These are phyloP conservation scores for Prinsepia uniflora DNA, from an alignment of 306 rosid genomes.

Conservation along the genomic window DNA sequence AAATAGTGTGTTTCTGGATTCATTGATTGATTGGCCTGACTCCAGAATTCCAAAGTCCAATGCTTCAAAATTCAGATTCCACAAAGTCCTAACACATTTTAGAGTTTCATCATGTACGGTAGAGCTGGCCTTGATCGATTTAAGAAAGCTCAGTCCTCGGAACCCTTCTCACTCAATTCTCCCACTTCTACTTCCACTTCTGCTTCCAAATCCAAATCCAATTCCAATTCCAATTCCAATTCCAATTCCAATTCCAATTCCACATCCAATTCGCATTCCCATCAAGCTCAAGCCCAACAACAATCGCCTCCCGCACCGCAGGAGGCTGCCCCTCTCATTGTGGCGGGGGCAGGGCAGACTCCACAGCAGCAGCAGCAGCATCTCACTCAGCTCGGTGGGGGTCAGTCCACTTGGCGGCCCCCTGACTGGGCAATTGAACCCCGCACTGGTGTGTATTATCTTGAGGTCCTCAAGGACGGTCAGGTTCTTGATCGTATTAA, in stretches of 20 bases:
- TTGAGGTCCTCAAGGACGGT: constrained; percentile 87
- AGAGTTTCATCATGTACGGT: constrained; percentile 64
- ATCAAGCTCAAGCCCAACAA: constrained; percentile 31
- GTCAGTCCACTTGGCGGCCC: constrained; percentile 92
- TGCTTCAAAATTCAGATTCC: not conserved
- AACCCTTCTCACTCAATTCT: constrained; percentile 65
- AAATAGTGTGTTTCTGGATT: not conserved
- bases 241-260: constrained; percentile 33
- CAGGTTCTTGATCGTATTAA: constrained; percentile 67
- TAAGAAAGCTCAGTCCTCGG: constrained; percentile 86
- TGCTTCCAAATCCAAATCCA: no score
- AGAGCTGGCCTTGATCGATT: constrained; percentile 89
- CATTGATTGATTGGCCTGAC: not conserved
- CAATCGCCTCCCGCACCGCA: constrained; percentile 32
- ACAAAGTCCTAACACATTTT: not conserved
- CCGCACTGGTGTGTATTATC: constrained; percentile 72
- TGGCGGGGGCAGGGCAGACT: constrained; percentile 34
- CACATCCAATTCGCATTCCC: constrained; percentile 38
- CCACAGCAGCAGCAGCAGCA: constrained; percentile 27
- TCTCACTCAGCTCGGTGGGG: constrained; percentile 74
- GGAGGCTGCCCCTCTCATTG: constrained; percentile 59
- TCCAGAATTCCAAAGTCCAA: no score
- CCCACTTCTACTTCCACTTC: constrained; percentile 42
- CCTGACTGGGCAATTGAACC: constrained; percentile 99
- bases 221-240: constrained; percentile 34